Base-by-base conservation (phyloP, 208 protist genomes). In the Leishmania lainsoni region DNA sequence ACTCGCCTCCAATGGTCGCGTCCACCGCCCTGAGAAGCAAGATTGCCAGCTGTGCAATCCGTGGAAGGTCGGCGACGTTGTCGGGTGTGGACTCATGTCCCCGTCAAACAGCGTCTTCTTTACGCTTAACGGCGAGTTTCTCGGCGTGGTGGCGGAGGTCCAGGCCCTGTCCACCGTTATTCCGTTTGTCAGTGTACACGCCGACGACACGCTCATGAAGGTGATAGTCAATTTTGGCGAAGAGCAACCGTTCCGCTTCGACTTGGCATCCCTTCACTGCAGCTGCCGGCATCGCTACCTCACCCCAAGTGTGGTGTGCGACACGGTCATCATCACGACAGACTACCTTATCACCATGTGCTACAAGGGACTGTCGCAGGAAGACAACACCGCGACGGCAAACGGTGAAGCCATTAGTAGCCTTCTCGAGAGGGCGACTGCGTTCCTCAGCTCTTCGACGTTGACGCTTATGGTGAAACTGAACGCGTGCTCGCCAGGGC, bases 141-240 rank as follows among this genome's bases (percentile, higher is more conserved):
- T 98, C 26, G 95, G 95, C 32, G 90, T 95, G 29, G 92, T 91
- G 63, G 88, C 80, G 20, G 81, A 89, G 45, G 73, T 86, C 61
- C 86, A 86, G 76, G 78, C 77, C 45, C 90, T 93, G 78, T 49
- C 79, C n/a, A 91, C 79, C 22, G 78, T 91, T 59, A 91, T 91
- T 29, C 93, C 93, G 2, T 93, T 96, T 85, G 83, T 98, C 76
- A 85, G 84, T 32, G 91, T 90, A 29, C 77, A 90, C 42, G 89
- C 86, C 51, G 61, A 76, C 9, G 83, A 88, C 56, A 90, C 88
- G 1, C 85, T 98, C 14, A 83, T 96, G 65, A 95, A 94, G 84
- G 75, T 96, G 5, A 90, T 98, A 71, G 95, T 96, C 32, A 98
- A 98, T 81, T 98, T 98, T 85, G 95, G 95, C 63, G 80, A 87